Base-by-base conservation (phyloP, 1,284 basidiomycete species). In the Boletus hoseneyae region DNA sequence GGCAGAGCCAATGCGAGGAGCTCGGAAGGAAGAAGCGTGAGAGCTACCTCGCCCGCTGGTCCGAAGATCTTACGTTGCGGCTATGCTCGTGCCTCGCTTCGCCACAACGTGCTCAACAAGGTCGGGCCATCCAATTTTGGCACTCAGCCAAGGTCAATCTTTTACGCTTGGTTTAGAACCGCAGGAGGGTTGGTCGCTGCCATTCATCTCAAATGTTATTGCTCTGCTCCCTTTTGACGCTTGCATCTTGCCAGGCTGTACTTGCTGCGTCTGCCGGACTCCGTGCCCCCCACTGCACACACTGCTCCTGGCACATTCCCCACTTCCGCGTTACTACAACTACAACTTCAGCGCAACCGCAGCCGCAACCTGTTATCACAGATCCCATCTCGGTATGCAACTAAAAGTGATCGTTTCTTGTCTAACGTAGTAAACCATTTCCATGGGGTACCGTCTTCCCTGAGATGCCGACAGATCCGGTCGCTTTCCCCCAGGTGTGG, bases 271-370 rank as follows among this genome's bases (percentile, higher is more conserved):
- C 41, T n/a, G 36, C 21, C 18, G 41, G 45, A 43, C n/a, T n/a
- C n/a, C 33, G 42, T 9, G 4, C 19, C 37, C 2, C 29, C 16
- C 5, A 39, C 48, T 72, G 74, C 74, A 6, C 83, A 77, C 61
- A 79, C 81, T 1, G 80, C 68, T 16, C 76, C 80, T 8, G 82
- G 82, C 8, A 58, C 65, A 3, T 85, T 85, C 61, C 83, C 82
- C 3, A 82, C 82, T 1, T 76, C 79, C 3, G 65, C 73, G 19
- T 85, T 87, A 87, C 64, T 85, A 80, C 86, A 13, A 85, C 82
- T 12, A 80, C 76, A n/a, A 86, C 83, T 3, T 73, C 73, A 25
- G 77, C 73, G 4, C 81, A 86, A 65, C n/a, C n/a, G n/a, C n/a
- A n/a, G n/a, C 78, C 79, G 4, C 82, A 86, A 59, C 85, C 85